Percentiles rank a stretch among this genome's conserved stretches.
Conservation (phyloP, 768 basidiomycete species). For the Daedaleopsis sinensis region DNA sequence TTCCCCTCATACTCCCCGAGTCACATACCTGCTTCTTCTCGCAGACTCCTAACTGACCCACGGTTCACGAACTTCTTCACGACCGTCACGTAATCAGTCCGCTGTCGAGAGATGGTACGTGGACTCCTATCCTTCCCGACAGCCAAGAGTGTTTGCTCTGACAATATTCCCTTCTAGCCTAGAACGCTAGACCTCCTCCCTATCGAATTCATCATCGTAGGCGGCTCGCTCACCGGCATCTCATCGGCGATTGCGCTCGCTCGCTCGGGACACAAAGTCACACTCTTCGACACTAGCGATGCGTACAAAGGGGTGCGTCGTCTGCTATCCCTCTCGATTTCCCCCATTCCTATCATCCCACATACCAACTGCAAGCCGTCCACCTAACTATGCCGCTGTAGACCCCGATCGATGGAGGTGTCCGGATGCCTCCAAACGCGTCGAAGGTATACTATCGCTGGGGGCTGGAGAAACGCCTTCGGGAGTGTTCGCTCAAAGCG, state of each 20-base stretch:
- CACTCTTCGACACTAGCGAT: conserved; percentile 34
- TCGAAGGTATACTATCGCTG: conserved; percentile 56
- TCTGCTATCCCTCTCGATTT: neutral
- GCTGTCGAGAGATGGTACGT: too few relatives aligned
- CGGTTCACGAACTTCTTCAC: too few relatives aligned
- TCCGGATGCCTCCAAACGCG: conserved; percentile 60
- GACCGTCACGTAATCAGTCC: too few relatives aligned
- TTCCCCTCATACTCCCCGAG: too few relatives aligned
- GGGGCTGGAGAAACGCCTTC: conserved; percentile 51
- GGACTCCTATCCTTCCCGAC: too few relatives aligned
- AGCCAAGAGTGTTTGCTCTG: too few relatives aligned
- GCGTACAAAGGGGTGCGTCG: conserved; percentile 32
- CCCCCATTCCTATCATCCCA: neutral
- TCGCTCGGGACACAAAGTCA: conserved; percentile 39
- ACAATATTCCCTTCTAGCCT: too few relatives aligned
- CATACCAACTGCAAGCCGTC: too few relatives aligned
- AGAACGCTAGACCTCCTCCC: conserved; percentile 13
- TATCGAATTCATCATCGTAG: conserved; percentile 37
- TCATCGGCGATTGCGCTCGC: conserved; percentile 37
- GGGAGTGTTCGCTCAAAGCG: conserved; percentile 33
- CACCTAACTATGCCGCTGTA: neutral
- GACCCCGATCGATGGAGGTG: conserved; percentile 34
- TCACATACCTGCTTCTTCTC: too few relatives aligned
- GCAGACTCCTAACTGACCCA: too few relatives aligned
- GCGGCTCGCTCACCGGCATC: conserved; percentile 41